Percentiles rank a stretch among this genome's conserved stretches.
Conservation (phyloP, 2,329 filamentous ascomycete species). For the Macrophomina pseudophaseolina region DNA sequence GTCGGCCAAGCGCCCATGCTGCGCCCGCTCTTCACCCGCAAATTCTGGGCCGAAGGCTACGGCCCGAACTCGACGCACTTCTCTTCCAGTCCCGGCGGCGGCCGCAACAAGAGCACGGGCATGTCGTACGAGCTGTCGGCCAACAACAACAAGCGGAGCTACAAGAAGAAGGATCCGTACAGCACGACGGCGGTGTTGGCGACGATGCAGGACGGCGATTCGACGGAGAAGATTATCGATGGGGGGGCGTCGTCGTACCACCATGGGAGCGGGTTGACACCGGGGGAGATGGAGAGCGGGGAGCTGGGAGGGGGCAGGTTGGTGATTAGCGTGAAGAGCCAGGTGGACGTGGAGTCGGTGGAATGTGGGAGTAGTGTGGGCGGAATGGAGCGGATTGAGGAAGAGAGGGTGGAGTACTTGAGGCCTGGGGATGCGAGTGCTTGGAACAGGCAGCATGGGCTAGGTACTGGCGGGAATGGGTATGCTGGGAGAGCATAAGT, state of each 20-base stretch:
- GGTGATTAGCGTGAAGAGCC: neutral
- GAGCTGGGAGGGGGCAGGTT: neutral
- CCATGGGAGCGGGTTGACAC: neutral
- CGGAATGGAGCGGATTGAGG: neutral
- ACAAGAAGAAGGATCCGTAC: constrained; percentile 29
- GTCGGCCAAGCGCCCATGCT: constrained; percentile 47
- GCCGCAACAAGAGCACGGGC: neutral
- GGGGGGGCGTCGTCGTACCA: neutral
- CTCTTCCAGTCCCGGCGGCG: neutral
- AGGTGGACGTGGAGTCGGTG: neutral
- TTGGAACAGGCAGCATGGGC: neutral
- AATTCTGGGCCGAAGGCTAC: constrained; percentile 28
- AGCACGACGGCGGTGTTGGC: constrained; percentile 28
- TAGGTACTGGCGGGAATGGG: neutral
- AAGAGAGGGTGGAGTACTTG: neutral
- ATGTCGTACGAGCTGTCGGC: neutral
- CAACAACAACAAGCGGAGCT: neutral
- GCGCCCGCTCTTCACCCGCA: constrained; percentile 33
- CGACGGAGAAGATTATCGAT: constrained; percentile 29
- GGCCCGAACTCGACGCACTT: constrained; percentile 11
- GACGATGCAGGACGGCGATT: constrained; percentile 30
- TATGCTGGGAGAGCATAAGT: neutral
- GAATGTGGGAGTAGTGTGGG: neutral
- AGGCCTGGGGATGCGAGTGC: neutral
- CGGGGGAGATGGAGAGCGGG: neutral